Evolutionary conservation across 768 basidiomycete genomes (phyloP), one percentile per base, ranked within the genome.

Genomic region (Termitomyces sp.): DNA sequence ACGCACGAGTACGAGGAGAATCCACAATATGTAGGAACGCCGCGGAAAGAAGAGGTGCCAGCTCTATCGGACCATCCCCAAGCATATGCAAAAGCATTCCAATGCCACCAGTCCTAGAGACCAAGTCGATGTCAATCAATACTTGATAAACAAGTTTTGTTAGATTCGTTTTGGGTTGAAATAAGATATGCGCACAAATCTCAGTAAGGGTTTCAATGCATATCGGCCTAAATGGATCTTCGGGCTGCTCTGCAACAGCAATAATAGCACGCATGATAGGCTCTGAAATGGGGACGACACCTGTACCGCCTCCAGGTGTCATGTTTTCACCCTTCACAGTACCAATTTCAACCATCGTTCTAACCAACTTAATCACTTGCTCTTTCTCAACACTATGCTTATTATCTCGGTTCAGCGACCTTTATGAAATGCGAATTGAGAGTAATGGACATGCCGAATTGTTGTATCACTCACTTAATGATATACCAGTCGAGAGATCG

Each of bases 181-280:
- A 14, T n/a, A 4, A 35, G 16, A 14, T 20, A 47, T 9, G 77
- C 90, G 63, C 62, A 95, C 95, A 74, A 52, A 98, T 90, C 75
- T 98, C 97, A 0, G 90, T 81, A 54, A 99, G 72, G 0, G 92
- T 97, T 70, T 94, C 86, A 33, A 98, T 79, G 47, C 87, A 91
- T 50, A 93, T 83, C 1, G 81, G 77, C 57, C 89, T 80, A 66
- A 98, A 90, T 0, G 90, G 87, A 65, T 98, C 97, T 62, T 98
- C 97, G 10, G 83, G 78, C 57, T 93, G 90, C 69, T 99, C 97
- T 0, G 95, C 94, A 13, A 97, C 84, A 9, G 95, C 92, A 42
- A 98, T 84, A n/a, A 98, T 74, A 12, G 92, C 90, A 33, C 97
- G 84, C 74, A 98, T 83, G 52, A 94, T 81, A 30, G 85, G 75